These are phyloP conservation scores for Fusarium palustre DNA, from an alignment of 2,329 filamentous ascomycete species.

Conservation along the genomic window DNA sequence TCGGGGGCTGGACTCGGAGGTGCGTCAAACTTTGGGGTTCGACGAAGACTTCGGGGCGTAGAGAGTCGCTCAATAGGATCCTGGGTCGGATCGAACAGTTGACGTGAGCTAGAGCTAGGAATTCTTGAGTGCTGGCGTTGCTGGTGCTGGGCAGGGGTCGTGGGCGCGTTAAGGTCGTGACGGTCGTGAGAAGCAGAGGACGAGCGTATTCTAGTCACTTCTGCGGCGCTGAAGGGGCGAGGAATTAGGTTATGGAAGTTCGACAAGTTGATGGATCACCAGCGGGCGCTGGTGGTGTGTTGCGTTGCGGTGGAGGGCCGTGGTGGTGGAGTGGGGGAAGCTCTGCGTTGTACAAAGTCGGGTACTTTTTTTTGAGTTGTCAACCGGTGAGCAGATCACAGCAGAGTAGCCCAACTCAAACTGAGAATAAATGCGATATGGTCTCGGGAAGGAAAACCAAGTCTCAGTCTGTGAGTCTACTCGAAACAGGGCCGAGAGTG, in stretches of 20 bases:
- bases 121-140: conserved; percentile 57
- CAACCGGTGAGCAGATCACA: conserved; percentile 13
- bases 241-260: conserved; percentile 47
- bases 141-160: conserved; percentile 58
- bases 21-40: conserved; percentile 63
- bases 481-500: conserved; percentile 31
- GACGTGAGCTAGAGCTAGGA: conserved; percentile 31
- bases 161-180: conserved; percentile 65
- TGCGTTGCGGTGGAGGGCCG: conserved; percentile 36
- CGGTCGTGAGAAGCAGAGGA: conserved; percentile 61
- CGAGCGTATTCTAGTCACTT: conserved; percentile 59
- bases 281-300: conserved; percentile 53
- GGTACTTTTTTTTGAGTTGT: conserved; percentile 16
- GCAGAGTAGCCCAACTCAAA: conserved; percentile 4
- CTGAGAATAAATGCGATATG: conserved; percentile 11
- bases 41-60: conserved; percentile 62
- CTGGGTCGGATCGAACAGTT: conserved; percentile 48
- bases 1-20: conserved; percentile 55
- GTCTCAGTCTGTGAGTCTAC: conserved; percentile 37
- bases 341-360: conserved; percentile 40
- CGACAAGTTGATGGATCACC: conserved; percentile 63
- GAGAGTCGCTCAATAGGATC: conserved; percentile 56
- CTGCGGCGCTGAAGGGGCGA: conserved; percentile 53
- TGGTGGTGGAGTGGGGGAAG: conserved; percentile 40
- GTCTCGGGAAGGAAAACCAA: conserved; percentile 33